Base-by-base conservation (phyloP, 2,329 filamentous ascomycete genomes). In the Aspergillus felis region DNA sequence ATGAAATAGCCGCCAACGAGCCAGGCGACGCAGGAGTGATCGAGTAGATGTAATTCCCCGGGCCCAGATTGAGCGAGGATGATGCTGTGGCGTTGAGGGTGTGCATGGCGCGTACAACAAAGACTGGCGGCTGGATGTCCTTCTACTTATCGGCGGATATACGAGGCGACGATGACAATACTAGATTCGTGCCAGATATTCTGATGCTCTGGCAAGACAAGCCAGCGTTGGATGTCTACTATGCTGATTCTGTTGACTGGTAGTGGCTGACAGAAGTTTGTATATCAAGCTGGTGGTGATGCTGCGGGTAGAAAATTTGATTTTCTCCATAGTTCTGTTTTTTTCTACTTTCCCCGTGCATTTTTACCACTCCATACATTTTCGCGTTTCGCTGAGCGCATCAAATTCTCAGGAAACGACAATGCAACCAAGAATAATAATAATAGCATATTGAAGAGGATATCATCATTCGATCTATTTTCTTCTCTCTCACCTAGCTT, bases 1-100 rank as follows among this genome's bases (percentile, higher is more conserved):
- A 79, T 7, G 76, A 76, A 55, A 78, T 78, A 46, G 73, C 74
- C 14, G 75, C 75, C 48, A 79, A 70, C 8, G 66, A 64, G 25
- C 64, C 64, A 25, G 64, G 60, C 14, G 67, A 66, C 7, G 67
- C 66, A 2, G 68, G 60, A 5, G 69, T 64, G 52, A 78, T 67
- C 9, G 70, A 69, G 63, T 78, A 78, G 61, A 79, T 78, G 66
- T 78, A 79, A 59, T 70, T 76, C 29, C 71, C 71, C 41, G 69
- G 54, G 1, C 75, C 71, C 1, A 78, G 68, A 22, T 70, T 71
- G 46, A 78, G 65, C n/a, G 72, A 71, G 9, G 74, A 76, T 10
- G 70, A 69, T 28, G 68, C 68, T 1, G 61, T 68, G 28, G 68
- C 55, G 57, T 65, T 66, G 58, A 75, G 70, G 22, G 63, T 71